Conservation (phyloP, 257 asterid genomes). For the Vinca minor region DNA sequence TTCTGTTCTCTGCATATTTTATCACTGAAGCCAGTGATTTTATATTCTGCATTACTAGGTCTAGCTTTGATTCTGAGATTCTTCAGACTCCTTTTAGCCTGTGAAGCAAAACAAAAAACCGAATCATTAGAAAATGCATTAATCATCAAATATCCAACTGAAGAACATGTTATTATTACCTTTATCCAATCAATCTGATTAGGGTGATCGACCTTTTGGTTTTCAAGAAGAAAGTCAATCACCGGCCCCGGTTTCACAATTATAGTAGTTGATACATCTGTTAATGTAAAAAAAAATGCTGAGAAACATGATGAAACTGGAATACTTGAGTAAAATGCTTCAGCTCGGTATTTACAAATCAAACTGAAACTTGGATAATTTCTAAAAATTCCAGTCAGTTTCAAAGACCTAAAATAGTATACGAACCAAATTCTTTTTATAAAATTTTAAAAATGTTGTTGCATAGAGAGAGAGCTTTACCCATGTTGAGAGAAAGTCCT, state of each 20-base stretch:
- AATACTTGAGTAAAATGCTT: no score
- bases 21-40: slow-evolving; percentile 60
- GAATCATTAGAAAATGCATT: background rate
- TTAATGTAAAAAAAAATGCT: background rate
- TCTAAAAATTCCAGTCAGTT: no score
- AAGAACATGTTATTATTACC: slow-evolving; percentile 25
- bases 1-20: slow-evolving; percentile 40
- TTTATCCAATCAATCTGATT: slow-evolving; percentile 43
- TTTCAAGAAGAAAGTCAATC: slow-evolving; percentile 39
- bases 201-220: slow-evolving; percentile 46
- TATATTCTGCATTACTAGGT: slow-evolving; percentile 39
- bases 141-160: background rate
- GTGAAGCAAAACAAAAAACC: slow-evolving; percentile 6
- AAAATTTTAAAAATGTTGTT: no score
- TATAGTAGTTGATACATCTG: slow-evolving; percentile 74
- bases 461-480: slow-evolving; percentile 25
- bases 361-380: no score
- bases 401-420: no score
- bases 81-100: slow-evolving; percentile 59
- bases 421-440: no score
- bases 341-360: no score
- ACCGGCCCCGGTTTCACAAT: slow-evolving; percentile 61
- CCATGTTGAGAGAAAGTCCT: slow-evolving; percentile 60
- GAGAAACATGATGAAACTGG: no score
- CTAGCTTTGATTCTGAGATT: slow-evolving; percentile 39